Conservation (phyloP, 2,329 filamentous ascomycete genomes). For the Diaporthe ilicicola region DNA sequence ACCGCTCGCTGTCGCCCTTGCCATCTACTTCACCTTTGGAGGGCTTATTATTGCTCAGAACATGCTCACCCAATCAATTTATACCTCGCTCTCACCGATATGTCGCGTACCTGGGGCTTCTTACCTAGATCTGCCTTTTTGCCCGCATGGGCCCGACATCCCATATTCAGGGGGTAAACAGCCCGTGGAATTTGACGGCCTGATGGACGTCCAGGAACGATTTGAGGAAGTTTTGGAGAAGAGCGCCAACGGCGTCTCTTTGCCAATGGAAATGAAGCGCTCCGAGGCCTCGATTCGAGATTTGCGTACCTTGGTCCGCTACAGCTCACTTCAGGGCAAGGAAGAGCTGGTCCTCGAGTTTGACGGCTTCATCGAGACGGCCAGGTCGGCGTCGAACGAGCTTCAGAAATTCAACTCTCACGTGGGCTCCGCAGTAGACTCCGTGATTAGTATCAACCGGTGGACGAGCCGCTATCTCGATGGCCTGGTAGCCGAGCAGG, state of each 20-base stretch:
- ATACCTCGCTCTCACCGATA: conserved; percentile 71
- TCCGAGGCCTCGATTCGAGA: conserved; percentile 79
- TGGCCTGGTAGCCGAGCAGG: conserved; percentile 59
- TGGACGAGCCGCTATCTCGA: conserved; percentile 78
- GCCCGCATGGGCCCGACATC: conserved; percentile 45
- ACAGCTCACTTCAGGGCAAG: conserved; percentile 72
- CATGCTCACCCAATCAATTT: conserved; percentile 68
- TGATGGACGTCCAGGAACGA: conserved; percentile 77
- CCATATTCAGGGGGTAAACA: conserved; percentile 34
- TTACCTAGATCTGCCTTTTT: conserved; percentile 71
- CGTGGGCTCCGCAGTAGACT: conserved; percentile 77
- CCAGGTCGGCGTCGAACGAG: conserved; percentile 69
- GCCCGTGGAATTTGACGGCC: conserved; percentile 73
- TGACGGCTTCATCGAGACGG: conserved; percentile 76
- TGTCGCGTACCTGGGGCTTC: conserved; percentile 74
- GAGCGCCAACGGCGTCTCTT: conserved; percentile 68
- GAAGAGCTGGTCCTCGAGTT: conserved; percentile 80
- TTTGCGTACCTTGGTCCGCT: conserved; percentile 74
- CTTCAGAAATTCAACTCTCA: conserved; percentile 80
- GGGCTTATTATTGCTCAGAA: conserved; percentile 67
- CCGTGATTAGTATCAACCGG: conserved; percentile 76
- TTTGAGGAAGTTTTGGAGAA: conserved; percentile 80
- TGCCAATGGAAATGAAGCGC: conserved; percentile 82
- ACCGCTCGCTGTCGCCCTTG: conserved; percentile 68
- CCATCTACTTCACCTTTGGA: conserved; percentile 68